Percentiles rank a stretch among this genome's conserved stretches.
phyloP scores from a whole-genome alignment of 2,329 filamentous ascomycete genomes.

The Beauveria scarabaeidicola region DNA sequence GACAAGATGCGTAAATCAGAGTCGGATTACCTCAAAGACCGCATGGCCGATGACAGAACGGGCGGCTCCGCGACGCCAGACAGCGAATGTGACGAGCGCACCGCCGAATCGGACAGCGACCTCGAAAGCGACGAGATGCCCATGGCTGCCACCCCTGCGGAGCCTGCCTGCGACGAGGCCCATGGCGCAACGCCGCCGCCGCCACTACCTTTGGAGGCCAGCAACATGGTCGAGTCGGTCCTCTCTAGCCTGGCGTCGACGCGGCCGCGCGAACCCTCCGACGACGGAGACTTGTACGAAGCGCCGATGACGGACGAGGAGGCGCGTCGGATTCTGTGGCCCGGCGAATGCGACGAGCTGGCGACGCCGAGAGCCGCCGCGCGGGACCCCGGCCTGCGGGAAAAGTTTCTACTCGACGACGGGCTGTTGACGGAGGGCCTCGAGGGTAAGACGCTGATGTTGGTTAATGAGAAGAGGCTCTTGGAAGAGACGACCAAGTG shows the following conservation, averaged over 20 bases:
- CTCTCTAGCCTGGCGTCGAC: background rate
- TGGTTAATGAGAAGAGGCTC: conserved; percentile 26
- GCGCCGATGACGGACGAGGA: conserved; percentile 32
- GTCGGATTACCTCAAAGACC: conserved; percentile 22
- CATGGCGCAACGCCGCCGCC: background rate
- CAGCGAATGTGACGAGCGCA: conserved; percentile 20
- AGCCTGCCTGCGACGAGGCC: background rate
- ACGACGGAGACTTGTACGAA: conserved; percentile 19
- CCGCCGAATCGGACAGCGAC: conserved; percentile 15
- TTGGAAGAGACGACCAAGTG: conserved; percentile 19
- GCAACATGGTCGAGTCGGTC: background rate
- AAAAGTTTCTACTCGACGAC: conserved; percentile 33
- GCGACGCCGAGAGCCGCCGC: conserved; percentile 6
- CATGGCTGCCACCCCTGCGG: background rate
- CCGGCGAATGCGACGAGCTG: conserved; percentile 20
- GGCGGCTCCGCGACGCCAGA: conserved; percentile 25
- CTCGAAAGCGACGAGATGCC: conserved; percentile 14
- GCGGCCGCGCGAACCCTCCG: background rate
- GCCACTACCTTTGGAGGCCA: background rate
- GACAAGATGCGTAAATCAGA: conserved; percentile 27
- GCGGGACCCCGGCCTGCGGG: conserved; percentile 19
- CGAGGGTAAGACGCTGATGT: conserved; percentile 32
- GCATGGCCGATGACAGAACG: conserved; percentile 17
- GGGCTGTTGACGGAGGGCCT: conserved; percentile 21
- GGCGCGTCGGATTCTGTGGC: conserved; percentile 31